These are phyloP conservation scores for Aeschynomene evenia DNA, from an alignment of 306 rosid species.

Conservation along the genomic window DNA sequence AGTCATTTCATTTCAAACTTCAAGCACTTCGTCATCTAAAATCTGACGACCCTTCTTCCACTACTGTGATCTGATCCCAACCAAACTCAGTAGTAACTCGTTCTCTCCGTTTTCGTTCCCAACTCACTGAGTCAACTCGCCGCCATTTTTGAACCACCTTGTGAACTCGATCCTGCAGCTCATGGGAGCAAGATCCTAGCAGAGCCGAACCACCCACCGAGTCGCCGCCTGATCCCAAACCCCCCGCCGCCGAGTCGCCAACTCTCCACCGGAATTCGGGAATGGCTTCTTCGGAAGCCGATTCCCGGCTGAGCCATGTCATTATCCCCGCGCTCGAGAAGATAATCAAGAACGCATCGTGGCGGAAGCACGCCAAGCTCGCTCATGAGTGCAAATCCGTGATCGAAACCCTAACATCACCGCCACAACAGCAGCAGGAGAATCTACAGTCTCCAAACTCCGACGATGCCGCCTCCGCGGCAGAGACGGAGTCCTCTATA, in stretches of 20 bases:
- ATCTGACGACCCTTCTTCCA: not conserved
- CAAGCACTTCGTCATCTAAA: not conserved
- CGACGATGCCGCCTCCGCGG: conserved; percentile 11
- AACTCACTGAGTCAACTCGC: conserved; percentile 48
- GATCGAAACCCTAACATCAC: conserved; percentile 54
- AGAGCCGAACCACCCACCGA: not conserved
- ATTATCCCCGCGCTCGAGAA: conserved; percentile 86
- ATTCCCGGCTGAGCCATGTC: conserved; percentile 91
- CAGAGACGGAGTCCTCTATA: conserved; percentile 43
- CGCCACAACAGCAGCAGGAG: conserved; percentile 7
- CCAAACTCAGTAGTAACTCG: not conserved
- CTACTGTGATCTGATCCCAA: conserved; percentile 29
- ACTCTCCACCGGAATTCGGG: conserved; percentile 59
- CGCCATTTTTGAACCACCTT: conserved; percentile 25
- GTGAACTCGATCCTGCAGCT: conserved; percentile 2
- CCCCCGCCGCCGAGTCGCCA: conserved; percentile 9
- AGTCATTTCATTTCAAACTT: conserved; percentile 21
- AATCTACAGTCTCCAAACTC: conserved; percentile 35
- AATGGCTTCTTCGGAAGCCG: conserved; percentile 99
- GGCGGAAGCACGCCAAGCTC: conserved; percentile 94
- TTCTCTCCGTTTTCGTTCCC: not conserved
- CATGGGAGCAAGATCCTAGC: conserved; percentile 28
- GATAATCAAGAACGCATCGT: conserved; percentile 87
- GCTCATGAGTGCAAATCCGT: conserved; percentile 89
- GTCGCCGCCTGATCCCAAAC: conserved; percentile 35